Evolutionary conservation across 148 eudicot genomes (phyloP).

Genomic region (Dysphania ambrosioides): DNA sequence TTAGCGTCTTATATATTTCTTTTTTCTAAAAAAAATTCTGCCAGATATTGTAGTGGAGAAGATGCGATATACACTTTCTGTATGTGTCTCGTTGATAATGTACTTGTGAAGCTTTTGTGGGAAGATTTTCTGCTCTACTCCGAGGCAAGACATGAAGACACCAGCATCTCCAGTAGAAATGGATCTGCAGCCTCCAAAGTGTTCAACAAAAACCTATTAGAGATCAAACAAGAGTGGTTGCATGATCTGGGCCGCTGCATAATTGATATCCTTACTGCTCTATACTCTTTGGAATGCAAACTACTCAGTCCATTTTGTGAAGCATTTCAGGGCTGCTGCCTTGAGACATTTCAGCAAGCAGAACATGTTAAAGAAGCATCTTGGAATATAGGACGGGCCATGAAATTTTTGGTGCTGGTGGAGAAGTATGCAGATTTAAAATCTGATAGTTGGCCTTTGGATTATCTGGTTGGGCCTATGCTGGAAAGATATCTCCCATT

Average conservation of each 20-base stretch:
- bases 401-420: slow-evolving; percentile 46
- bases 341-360: slow-evolving; percentile 47
- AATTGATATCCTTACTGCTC: slow-evolving; percentile 65
- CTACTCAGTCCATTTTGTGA: slow-evolving; percentile 50
- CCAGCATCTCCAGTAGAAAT: slow-evolving; percentile 22
- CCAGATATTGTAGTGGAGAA: slow-evolving; percentile 59
- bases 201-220: slow-evolving; percentile 29
- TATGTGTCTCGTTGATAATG: slow-evolving; percentile 49
- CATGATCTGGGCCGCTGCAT: slow-evolving; percentile 68
- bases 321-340: slow-evolving; percentile 62
- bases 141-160: slow-evolving; percentile 33
- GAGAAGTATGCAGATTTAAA: slow-evolving; percentile 49
- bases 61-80: slow-evolving; percentile 43
- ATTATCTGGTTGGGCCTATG: slow-evolving; percentile 65
- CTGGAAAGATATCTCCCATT: slow-evolving; percentile 55
- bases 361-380: slow-evolving; percentile 32
- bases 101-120: slow-evolving; percentile 71
- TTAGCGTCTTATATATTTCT: neutral
- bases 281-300: slow-evolving; percentile 40
- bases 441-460: slow-evolving; percentile 80
- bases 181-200: slow-evolving; percentile 26
- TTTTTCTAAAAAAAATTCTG: slow-evolving; percentile 7
- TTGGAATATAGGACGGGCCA: slow-evolving; percentile 34
- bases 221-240: slow-evolving; percentile 43
- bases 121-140: slow-evolving; percentile 44